Percentiles rank a stretch among this genome's conserved stretches.
Evolutionary conservation across 495 filamentous ascomycete species (phyloP).

Genomic region (Paragyromitra xinjiangensis): DNA sequence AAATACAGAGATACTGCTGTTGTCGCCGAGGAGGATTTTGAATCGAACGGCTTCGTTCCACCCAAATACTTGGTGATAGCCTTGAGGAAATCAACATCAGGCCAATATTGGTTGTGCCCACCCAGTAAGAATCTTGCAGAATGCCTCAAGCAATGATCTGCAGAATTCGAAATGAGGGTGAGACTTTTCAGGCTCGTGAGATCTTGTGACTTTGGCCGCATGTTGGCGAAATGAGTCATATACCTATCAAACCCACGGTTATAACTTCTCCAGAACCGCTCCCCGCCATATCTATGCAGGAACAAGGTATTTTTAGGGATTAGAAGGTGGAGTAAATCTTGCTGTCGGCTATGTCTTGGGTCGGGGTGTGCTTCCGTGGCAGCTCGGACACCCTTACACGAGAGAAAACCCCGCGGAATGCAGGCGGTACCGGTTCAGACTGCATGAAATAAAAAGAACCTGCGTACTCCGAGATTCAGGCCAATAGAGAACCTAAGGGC

Average conservation of each 20-base stretch:
- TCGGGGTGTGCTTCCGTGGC: background rate
- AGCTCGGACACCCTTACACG: background rate
- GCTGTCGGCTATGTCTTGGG: conserved; percentile 1
- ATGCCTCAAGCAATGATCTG: background rate
- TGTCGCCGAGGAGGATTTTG: conserved; percentile 37
- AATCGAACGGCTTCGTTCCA: conserved; percentile 1
- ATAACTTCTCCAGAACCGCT: background rate
- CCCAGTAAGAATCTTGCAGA: background rate
- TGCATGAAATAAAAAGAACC: conserved; percentile 8
- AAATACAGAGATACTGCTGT: conserved; percentile 20
- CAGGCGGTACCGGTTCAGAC: conserved; percentile 4
- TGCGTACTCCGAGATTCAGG: background rate
- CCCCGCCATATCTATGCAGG: background rate
- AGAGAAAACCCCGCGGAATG: background rate
- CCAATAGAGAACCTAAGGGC: background rate
- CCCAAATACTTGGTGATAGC: background rate
- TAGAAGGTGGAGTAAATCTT: background rate
- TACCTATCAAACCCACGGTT: background rate
- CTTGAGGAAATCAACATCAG: background rate
- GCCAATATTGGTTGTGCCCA: background rate
- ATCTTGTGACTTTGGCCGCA: background rate
- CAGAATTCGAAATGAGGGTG: background rate
- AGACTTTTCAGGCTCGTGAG: conserved; percentile 14
- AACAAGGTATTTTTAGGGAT: conserved; percentile 2
- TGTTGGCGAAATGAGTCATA: background rate